Conservation (phyloP, 352 stramenopile genomes). For the Phytophthora colocasiae region DNA sequence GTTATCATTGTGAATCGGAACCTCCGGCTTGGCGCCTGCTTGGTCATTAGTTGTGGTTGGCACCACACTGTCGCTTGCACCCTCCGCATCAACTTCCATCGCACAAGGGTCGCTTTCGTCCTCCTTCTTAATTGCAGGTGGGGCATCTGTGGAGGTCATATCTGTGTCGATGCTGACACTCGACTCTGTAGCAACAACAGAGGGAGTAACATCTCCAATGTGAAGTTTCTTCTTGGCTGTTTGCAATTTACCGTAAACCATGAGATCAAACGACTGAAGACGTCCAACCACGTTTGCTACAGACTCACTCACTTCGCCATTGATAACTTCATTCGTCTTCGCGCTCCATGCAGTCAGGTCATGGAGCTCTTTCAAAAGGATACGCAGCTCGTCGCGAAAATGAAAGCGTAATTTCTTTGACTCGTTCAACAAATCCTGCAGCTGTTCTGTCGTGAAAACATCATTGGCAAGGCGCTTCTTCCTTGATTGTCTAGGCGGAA, state of each 20-base stretch:
- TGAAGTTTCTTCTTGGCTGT: conserved; percentile 55
- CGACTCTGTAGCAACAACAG: background rate
- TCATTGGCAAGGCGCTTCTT: conserved; percentile 81
- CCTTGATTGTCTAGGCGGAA: conserved; percentile 79
- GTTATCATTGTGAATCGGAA: conserved; percentile 9
- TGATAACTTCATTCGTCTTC: conserved; percentile 63
- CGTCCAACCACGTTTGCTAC: conserved; percentile 48
- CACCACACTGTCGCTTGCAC: background rate
- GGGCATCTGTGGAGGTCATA: conserved; percentile 1
- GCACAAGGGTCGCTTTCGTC: conserved; percentile 15
- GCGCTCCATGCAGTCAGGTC: conserved; percentile 70
- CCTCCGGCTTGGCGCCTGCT: conserved; percentile 14
- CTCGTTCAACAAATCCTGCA: conserved; percentile 64
- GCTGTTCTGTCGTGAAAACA: conserved; percentile 61
- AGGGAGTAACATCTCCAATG: conserved; percentile 26
- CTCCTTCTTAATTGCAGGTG: conserved; percentile 22
- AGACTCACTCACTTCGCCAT: conserved; percentile 42
- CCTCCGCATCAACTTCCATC: conserved; percentile 41
- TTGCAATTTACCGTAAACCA: conserved; percentile 68
- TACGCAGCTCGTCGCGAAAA: conserved; percentile 82
- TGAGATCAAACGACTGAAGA: conserved; percentile 70
- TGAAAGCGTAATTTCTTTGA: conserved; percentile 65
- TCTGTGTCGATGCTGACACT: conserved; percentile 18
- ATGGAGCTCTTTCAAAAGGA: conserved; percentile 76
- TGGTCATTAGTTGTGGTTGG: conserved; percentile 8